A percentile compares a stretch with the other conserved stretches of the same genome.
Conservation (phyloP, 441 rosid species). For the Erysimum pusillum region DNA sequence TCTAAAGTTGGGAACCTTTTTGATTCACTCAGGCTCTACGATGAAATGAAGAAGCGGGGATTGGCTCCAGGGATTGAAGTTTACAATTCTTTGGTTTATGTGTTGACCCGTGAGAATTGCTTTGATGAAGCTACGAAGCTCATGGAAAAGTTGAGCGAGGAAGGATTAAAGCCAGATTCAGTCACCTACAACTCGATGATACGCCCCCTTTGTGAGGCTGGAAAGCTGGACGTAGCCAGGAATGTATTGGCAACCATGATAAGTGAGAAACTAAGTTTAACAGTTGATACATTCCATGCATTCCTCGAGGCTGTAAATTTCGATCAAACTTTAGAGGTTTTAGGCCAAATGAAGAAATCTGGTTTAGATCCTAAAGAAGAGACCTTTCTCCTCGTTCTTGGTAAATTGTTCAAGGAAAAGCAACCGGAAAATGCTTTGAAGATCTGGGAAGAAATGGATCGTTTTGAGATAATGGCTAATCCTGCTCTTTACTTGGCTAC, state of each 20-base stretch:
- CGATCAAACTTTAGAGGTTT: slow-evolving; percentile 63
- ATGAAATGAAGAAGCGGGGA: slow-evolving; percentile 90
- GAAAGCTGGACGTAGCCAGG: slow-evolving; percentile 69
- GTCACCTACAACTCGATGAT: slow-evolving; percentile 77
- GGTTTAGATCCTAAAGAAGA: slow-evolving; percentile 69
- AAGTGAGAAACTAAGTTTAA: slow-evolving; percentile 60
- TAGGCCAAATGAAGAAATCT: slow-evolving; percentile 63
- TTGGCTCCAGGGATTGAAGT: slow-evolving; percentile 67
- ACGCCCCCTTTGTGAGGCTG: slow-evolving; percentile 66
- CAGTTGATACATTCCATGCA: slow-evolving; percentile 76
- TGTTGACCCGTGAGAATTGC: slow-evolving; percentile 76
- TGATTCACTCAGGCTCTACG: slow-evolving; percentile 83
- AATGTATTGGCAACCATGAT: slow-evolving; percentile 65
- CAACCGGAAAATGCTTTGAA: slow-evolving; percentile 75
- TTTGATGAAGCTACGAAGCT: slow-evolving; percentile 68
- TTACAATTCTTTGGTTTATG: slow-evolving; percentile 75
- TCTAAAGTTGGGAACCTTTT: slow-evolving; percentile 84
- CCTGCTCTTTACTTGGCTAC: slow-evolving; percentile 56
- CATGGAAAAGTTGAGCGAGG: slow-evolving; percentile 64
- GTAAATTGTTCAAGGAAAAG: slow-evolving; percentile 61
- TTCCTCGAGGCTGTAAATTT: slow-evolving; percentile 59
- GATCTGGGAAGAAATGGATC: slow-evolving; percentile 79
- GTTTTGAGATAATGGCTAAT: slow-evolving; percentile 56
- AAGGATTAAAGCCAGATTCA: slow-evolving; percentile 67
- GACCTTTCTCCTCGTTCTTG: slow-evolving; percentile 67